Evolutionary conservation across 2,329 filamentous ascomycete genomes (phyloP).

Genomic region (Phaeophleospora eucalypticola): DNA sequence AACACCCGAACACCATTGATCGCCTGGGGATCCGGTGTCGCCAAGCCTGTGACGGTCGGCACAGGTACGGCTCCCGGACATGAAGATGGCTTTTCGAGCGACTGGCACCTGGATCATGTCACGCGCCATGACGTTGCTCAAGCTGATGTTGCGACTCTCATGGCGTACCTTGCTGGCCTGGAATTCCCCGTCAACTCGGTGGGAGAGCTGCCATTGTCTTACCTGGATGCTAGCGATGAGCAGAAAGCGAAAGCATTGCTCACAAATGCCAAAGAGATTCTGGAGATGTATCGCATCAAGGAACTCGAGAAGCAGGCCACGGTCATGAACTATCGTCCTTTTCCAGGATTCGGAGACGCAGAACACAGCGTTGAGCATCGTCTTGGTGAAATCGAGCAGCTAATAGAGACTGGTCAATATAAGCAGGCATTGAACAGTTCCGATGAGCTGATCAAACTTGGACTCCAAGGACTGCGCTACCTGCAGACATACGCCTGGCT

Average conservation of each 20-base stretch:
- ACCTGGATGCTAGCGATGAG: conserved; percentile 64
- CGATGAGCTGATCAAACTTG: conserved; percentile 69
- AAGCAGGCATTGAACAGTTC: conserved; percentile 78
- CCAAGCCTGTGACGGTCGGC: conserved; percentile 60
- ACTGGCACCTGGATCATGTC: conserved; percentile 79
- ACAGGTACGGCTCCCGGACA: conserved; percentile 69
- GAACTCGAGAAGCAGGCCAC: conserved; percentile 75
- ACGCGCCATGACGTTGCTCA: conserved; percentile 87
- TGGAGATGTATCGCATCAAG: conserved; percentile 96
- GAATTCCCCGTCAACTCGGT: conserved; percentile 96
- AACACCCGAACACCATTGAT: conserved; percentile 94
- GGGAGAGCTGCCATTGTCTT: conserved; percentile 82
- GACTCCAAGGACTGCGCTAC: conserved; percentile 80
- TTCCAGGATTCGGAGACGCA: conserved; percentile 61
- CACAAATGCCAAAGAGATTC: conserved; percentile 77
- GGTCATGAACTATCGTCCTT: conserved; percentile 75
- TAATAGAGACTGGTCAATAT: conserved; percentile 63
- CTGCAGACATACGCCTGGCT: conserved; percentile 98
- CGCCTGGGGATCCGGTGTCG: conserved; percentile 87
- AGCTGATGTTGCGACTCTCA: conserved; percentile 89
- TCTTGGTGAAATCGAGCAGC: conserved; percentile 60
- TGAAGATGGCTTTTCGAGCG: conserved; percentile 78
- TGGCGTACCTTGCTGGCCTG: conserved; percentile 84
- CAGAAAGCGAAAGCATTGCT: conserved; percentile 82
- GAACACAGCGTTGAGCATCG: conserved; percentile 63